These are phyloP conservation scores for Entonaema liquescens DNA, from an alignment of 495 filamentous ascomycete genomes.

Conservation along the genomic window DNA sequence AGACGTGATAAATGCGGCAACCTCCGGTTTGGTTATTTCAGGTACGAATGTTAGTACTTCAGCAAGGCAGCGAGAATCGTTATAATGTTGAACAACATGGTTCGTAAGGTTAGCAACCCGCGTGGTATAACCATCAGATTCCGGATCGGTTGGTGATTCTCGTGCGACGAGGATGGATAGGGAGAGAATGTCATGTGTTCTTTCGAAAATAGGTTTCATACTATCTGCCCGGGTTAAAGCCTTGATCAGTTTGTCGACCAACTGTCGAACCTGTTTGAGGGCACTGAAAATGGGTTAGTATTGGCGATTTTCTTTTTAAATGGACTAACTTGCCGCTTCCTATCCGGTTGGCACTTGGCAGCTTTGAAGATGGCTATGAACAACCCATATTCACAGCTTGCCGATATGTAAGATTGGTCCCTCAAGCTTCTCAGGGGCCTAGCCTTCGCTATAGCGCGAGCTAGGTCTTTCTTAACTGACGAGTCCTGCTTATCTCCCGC, in stretches of 20 bases:
- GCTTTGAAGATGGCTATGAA: constrained; percentile 46
- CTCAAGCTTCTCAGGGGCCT: constrained; percentile 14
- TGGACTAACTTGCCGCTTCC: constrained; percentile 43
- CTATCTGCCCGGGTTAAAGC: constrained; percentile 11
- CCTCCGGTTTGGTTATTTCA: constrained; percentile 9
- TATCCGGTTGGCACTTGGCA: constrained; percentile 42
- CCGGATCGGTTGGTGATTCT: not conserved
- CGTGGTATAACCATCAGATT: constrained; percentile 1
- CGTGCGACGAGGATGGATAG: constrained; percentile 7
- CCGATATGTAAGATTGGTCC: constrained; percentile 4
- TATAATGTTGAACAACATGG: constrained; percentile 47
- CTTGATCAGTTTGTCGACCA: constrained; percentile 13
- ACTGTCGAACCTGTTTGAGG: constrained; percentile 39
- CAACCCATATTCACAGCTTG: constrained; percentile 45
- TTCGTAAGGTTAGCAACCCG: constrained; percentile 44
- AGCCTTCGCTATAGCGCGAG: constrained; percentile 8
- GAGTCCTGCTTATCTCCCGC: not conserved
- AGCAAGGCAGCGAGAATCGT: constrained; percentile 46
- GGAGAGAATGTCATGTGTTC: not conserved
- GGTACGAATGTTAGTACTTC: constrained; percentile 42
- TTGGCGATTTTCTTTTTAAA: not conserved
- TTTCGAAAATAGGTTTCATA: constrained; percentile 21
- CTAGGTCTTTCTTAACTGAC: constrained; percentile 17
- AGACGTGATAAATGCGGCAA: not conserved
- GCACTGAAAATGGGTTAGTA: constrained; percentile 39